Base-by-base conservation (phyloP, 108 stramenopile genomes). In the Fistulifera solaris region DNA sequence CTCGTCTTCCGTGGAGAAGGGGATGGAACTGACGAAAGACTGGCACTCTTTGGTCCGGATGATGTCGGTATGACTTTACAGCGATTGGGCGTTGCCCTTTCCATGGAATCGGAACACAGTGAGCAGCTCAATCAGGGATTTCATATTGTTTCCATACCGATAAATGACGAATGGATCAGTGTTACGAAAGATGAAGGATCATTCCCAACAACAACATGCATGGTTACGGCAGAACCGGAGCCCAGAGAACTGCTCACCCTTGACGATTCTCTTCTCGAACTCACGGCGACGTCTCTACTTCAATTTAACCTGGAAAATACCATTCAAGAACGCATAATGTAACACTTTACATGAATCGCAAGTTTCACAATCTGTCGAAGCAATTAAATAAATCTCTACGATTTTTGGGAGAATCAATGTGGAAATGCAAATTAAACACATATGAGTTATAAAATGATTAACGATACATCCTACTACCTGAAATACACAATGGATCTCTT, bases 121-220 rank as follows among this genome's bases (percentile, higher is more conserved):
- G 54, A 54, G 5, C n/a, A 38, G 16, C 54, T 54, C 17, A 18
- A 18, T n/a, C 4, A 18, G 5, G 54, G 54, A 3, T 54, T 54
- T 54, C 54, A 54, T 23, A 40, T 54, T 22, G 38, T 54, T 40
- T 38, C 54, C 16, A n/a, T 54, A 2, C 54, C 54, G 15, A 16
- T 54, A 11, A n/a, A 16, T 24, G 44, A 21, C 44, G 24, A 25
- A 8, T 51, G 50, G 54, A 51, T 27, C 4, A 22, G 25, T 25
- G 50, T 25, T 23, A 51, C n/a, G 6, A 6, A 18, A 16, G 19
- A n/a, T 3, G 50, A 51, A 2, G 31, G 8, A 35, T 3, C 31
- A 35, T 8, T 6, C 31, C 31, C 8, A 3, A 51, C 50, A 21
- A 51, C 5, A 51, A 54, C 54, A 6, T 54, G 54, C 24, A 14